A percentile compares a stretch with the other conserved stretches of the same genome.
Conservation (phyloP, 2,329 filamentous ascomycete species). For the Monilinia fructicola region DNA sequence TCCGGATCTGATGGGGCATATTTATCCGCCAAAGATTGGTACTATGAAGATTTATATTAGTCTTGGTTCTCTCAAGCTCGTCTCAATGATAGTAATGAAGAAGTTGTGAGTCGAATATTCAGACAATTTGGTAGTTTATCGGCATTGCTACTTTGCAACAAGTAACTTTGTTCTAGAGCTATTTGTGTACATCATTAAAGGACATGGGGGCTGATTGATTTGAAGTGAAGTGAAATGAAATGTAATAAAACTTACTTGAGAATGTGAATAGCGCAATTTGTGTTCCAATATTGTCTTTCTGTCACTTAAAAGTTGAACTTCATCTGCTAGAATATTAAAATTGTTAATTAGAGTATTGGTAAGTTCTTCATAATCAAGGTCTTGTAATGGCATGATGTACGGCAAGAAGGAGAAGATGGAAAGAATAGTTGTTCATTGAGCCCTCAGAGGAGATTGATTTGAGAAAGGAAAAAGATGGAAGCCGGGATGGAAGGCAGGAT, state of each 20-base stretch:
- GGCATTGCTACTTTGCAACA: slow-evolving; percentile 51
- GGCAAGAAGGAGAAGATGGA: slow-evolving; percentile 11
- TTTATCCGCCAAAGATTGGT: slow-evolving; percentile 65
- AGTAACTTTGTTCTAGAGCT: slow-evolving; percentile 79
- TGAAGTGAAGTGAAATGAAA: slow-evolving; percentile 17
- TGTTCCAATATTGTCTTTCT: slow-evolving; percentile 65
- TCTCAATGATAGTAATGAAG: slow-evolving; percentile 24
- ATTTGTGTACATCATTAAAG: slow-evolving; percentile 52
- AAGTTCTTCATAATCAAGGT: slow-evolving; percentile 42
- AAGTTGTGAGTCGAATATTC: slow-evolving; percentile 41
- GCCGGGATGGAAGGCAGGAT: neutral
- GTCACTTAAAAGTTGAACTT: slow-evolving; percentile 63
- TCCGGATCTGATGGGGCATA: slow-evolving; percentile 62
- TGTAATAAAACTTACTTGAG: slow-evolving; percentile 54
- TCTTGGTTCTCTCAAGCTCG: slow-evolving; percentile 9
- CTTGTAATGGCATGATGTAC: slow-evolving; percentile 37
- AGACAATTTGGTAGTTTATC: slow-evolving; percentile 60
- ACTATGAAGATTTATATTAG: slow-evolving; percentile 48
- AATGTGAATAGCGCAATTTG: slow-evolving; percentile 65
- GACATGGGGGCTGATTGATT: slow-evolving; percentile 3
- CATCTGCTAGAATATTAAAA: slow-evolving; percentile 63
- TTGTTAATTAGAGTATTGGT: slow-evolving; percentile 62
- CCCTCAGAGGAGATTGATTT: neutral
- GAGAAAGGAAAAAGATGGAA: no score
- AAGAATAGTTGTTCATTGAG: slow-evolving; percentile 7